phyloP scores from a whole-genome alignment of 768 basidiomycete genomes.

The Dacryopinax spathularia region DNA sequence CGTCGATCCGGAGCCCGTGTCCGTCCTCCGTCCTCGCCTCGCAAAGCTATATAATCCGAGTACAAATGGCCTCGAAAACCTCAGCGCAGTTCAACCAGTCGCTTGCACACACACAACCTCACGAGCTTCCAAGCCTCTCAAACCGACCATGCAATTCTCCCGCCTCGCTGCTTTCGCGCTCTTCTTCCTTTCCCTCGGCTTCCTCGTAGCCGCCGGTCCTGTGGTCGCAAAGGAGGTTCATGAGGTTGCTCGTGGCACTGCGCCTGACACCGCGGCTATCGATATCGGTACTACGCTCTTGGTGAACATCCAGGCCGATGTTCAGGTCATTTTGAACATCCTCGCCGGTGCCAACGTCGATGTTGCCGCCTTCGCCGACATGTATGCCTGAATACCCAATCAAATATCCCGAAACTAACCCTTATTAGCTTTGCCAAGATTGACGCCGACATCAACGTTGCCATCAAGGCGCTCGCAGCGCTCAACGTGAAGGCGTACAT shows the following conservation, averaged over 20 bases:
- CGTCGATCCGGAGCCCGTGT: no score
- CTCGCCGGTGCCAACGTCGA: not conserved
- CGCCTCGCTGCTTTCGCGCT: not conserved
- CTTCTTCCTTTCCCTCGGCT: constrained; percentile 1
- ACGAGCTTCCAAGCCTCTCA: not conserved
- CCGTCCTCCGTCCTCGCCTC: no score
- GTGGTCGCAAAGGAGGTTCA: not conserved
- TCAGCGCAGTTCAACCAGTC: not conserved
- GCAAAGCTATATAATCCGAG: not conserved
- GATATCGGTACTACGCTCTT: not conserved
- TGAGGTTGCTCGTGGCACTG: not conserved
- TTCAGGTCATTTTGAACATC: not conserved
- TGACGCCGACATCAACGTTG: not conserved
- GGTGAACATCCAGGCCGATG: not conserved
- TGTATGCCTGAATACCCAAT: no score
- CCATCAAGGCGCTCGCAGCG: not conserved
- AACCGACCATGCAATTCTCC: not conserved
- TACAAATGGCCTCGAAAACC: not conserved
- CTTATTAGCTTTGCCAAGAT: not conserved
- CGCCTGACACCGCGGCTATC: not conserved
- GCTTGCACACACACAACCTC: not conserved
- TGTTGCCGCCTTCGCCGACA: not conserved
- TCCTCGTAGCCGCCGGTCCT: not conserved
- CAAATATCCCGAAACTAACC: no score
- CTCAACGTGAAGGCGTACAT: not conserved